Conservation (phyloP, 345 rosid species). For the Pistacia atlantica region DNA sequence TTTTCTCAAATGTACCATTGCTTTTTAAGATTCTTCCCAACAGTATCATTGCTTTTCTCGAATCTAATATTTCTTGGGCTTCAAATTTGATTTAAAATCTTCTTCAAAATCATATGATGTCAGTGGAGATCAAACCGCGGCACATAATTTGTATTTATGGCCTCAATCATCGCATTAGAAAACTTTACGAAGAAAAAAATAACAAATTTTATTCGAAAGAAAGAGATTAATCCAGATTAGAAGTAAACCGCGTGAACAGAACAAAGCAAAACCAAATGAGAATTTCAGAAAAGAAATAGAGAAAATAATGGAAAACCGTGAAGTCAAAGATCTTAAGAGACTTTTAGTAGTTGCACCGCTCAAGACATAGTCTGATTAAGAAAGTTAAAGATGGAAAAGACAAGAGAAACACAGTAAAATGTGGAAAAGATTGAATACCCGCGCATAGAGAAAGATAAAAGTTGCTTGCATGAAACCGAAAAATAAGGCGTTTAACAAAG, state of each 20-base stretch:
- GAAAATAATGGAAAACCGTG: constrained; percentile 2
- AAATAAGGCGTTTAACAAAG: constrained; percentile 20
- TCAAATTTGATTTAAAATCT: too few relatives aligned
- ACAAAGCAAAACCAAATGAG: background rate
- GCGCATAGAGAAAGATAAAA: background rate
- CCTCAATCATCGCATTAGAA: too few relatives aligned
- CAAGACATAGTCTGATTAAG: background rate
- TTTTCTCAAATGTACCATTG: too few relatives aligned
- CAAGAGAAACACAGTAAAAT: background rate
- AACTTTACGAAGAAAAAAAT: background rate
- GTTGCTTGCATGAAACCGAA: constrained; percentile 18
- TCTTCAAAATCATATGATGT: too few relatives aligned
- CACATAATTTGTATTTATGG: too few relatives aligned
- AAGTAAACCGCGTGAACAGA: background rate
- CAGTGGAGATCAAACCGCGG: too few relatives aligned
- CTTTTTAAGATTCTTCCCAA: too few relatives aligned
- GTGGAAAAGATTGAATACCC: background rate
- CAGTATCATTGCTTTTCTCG: too few relatives aligned
- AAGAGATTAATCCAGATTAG: background rate
- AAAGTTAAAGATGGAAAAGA: background rate
- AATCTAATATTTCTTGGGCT: too few relatives aligned
- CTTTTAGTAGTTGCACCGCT: background rate
- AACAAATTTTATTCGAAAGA: background rate
- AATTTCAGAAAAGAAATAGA: background rate
- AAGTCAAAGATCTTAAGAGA: background rate